phyloP scores from a whole-genome alignment of 306 rosid species.

The Chamaecrista fasciculata region DNA sequence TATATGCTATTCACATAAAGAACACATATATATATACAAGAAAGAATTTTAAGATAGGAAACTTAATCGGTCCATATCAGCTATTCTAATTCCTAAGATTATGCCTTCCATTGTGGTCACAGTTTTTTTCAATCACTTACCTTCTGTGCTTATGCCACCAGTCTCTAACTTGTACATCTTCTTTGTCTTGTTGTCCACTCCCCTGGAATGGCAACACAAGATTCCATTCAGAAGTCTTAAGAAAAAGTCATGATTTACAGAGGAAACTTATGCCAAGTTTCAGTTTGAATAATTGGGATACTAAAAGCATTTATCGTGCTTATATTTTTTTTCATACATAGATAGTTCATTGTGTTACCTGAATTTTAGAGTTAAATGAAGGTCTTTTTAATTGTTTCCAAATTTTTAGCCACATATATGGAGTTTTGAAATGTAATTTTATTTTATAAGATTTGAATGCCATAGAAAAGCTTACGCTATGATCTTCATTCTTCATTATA shows the following conservation, averaged over 20 bases:
- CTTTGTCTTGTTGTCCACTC: neutral
- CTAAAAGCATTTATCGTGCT: neutral
- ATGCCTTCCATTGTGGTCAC: too few species aligned
- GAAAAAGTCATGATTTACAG: neutral
- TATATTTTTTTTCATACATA: neutral
- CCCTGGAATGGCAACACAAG: neutral
- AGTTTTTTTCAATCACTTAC: neutral
- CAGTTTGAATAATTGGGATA: slow-evolving; percentile 6
- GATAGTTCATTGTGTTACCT: neutral
- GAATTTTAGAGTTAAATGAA: neutral
- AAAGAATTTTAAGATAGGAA: too few species aligned
- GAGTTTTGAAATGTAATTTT: neutral
- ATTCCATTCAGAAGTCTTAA: slow-evolving; percentile 4
- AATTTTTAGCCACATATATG: neutral
- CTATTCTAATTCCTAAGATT: too few species aligned
- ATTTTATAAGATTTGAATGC: neutral
- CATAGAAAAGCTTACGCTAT: slow-evolving; percentile 4
- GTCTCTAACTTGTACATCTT: neutral
- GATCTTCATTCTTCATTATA: slow-evolving; percentile 28
- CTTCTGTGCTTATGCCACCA: neutral
- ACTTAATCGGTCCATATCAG: too few species aligned
- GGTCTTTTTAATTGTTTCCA: neutral
- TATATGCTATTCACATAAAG: too few species aligned
- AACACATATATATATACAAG: too few species aligned
- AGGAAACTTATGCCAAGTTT: neutral